Evolutionary conservation across 2,329 filamentous ascomycete genomes (phyloP).

Genomic region (Sphaceloma murrayae): DNA sequence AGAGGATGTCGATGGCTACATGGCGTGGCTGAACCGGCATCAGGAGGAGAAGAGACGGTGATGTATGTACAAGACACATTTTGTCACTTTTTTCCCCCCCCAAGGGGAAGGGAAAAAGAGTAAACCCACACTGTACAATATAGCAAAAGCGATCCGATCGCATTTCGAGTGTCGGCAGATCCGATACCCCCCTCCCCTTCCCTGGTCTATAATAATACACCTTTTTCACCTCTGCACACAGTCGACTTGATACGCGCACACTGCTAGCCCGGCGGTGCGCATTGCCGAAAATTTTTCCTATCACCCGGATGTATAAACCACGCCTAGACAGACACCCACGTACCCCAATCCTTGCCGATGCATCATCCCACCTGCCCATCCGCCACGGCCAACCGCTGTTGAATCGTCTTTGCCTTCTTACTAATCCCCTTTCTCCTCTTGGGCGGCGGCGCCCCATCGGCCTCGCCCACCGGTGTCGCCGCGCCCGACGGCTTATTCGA

Average conservation of each 20-base stretch:
- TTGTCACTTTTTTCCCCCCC: not conserved
- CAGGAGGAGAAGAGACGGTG: not conserved
- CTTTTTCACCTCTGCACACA: not conserved
- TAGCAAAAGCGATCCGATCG: too few species aligned
- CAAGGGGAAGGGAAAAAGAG: not conserved
- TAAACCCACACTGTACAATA: too few species aligned
- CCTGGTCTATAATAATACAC: constrained; percentile 15
- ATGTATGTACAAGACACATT: constrained; percentile 4
- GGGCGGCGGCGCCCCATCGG: constrained; percentile 32
- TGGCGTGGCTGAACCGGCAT: constrained; percentile 20
- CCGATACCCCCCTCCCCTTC: too few species aligned
- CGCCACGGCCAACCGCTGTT: constrained; percentile 40
- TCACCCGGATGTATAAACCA: not conserved
- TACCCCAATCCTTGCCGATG: not conserved
- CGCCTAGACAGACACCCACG: too few species aligned
- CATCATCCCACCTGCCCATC: constrained; percentile 33
- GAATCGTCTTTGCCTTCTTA: constrained; percentile 45
- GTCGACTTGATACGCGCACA: too few species aligned
- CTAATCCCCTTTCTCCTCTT: constrained; percentile 49
- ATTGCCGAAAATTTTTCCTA: too few species aligned
- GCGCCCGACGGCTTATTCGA: constrained; percentile 75
- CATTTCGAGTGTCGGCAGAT: too few species aligned
- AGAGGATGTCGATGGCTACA: constrained; percentile 20
- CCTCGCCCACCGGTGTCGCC: constrained; percentile 61
- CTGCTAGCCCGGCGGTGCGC: too few species aligned